Base-by-base conservation (phyloP, 2,329 filamentous ascomycete genomes). In the Penicillium sp. region DNA sequence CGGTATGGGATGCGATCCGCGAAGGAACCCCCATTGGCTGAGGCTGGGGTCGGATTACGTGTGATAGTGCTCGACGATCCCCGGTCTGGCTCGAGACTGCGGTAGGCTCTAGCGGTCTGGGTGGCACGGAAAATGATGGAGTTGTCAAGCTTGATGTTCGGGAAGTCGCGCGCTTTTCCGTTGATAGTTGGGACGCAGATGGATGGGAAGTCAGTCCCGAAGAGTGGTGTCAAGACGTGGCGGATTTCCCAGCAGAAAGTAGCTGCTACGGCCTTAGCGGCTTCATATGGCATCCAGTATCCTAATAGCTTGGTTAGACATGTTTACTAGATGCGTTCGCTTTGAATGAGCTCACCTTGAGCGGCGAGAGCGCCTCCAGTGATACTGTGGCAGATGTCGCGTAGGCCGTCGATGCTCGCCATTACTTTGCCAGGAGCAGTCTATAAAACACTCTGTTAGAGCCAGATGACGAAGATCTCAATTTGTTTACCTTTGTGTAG, bases 281-380 rank as follows among this genome's bases (percentile, higher is more conserved):
- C 96, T 39, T 85, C 79, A 68, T 88, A 98, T 2, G 93, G 93
- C 85, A 98, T 92, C 95, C 95, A 99, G 75, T 98, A 99, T 33
- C 95, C 92, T 96, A 21, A 3, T 11, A 6, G 2, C 25, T 10
- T 39, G n/a, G n/a, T 62, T 44, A 59, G 33, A 54, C 50, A 53
- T 53, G 39, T 65, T 54, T 62, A 42, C 33, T 55, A 42, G 14
- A 16, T 27, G 14, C 3, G 16, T 23, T 23, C 1, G 1, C 9
- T 29, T 39, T 42, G 21, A 19, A 25, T 44, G 25, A 11, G 27
- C 6, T 29, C 80, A 92, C 91, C 93, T 86, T 99, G 95, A 52
- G 93, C 93, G 59, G 86, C 86, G 56, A 98, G 87, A 29, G 92
- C 88, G 7, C 95, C 95, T 26, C 95, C 95, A 0, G 95, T 99